phyloP scores from a whole-genome alignment of 225 moss, liverwort and hornwort genomes.

The Thuidium tamariscinum region DNA sequence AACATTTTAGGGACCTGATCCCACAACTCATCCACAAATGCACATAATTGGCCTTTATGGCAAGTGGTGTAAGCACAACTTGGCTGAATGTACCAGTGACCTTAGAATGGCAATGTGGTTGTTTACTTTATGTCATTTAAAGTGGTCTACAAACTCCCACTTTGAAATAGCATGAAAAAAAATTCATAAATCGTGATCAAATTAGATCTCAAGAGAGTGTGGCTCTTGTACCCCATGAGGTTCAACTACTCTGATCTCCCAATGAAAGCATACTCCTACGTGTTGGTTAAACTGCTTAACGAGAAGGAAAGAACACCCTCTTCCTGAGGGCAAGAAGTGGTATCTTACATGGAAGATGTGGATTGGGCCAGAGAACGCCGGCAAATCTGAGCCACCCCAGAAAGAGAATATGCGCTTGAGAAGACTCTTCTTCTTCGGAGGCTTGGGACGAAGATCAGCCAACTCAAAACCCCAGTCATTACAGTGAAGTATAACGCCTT shows the following conservation, averaged over 20 bases:
- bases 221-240: neutral
- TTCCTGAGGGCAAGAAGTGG: neutral
- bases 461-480: constrained; percentile 72
- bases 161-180: neutral
- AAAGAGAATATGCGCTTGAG: constrained; percentile 25
- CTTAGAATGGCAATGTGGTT: neutral
- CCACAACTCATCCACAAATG: neutral
- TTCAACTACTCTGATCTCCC: neutral
- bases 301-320: neutral
- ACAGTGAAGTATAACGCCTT: constrained; percentile 45
- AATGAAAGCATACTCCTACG: neutral
- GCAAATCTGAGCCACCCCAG: constrained; percentile 15
- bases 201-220: neutral
- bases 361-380: constrained; percentile 51
- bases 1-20: neutral
- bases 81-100: neutral
- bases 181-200: neutral
- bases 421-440: constrained; percentile 6
- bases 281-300: neutral
- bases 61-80: neutral
- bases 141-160: neutral
- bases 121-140: neutral
- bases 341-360: constrained; percentile 76
- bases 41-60: neutral
- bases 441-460: constrained; percentile 32